Evolutionary conservation across 164 flowering plant species (phyloP).

Genomic region (Vitis cinerea): DNA sequence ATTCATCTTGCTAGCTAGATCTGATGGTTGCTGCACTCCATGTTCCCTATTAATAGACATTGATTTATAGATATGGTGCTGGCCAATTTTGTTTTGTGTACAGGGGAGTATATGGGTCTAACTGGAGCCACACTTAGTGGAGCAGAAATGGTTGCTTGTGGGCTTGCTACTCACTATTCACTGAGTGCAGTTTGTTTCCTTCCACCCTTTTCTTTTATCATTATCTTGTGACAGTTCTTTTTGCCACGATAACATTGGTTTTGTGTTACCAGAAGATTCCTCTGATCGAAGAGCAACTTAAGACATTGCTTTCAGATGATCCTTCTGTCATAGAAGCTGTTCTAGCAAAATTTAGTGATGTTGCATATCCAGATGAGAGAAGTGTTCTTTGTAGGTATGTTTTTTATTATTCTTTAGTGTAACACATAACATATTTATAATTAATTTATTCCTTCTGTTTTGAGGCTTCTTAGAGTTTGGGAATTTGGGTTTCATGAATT

Average conservation of each 20-base stretch:
- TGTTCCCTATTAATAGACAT: neutral
- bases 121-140: neutral
- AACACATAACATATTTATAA: neutral
- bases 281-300: neutral
- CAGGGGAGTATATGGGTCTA: neutral
- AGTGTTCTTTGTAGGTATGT: neutral
- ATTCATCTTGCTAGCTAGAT: neutral
- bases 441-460: neutral
- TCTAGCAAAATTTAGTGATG: neutral
- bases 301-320: neutral
- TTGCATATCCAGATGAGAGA: neutral
- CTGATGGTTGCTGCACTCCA: neutral
- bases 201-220: neutral
- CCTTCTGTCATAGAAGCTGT: neutral
- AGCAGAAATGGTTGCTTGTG: conserved; percentile 1
- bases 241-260: neutral
- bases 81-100: neutral
- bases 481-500: no score
- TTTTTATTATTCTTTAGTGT: no score
- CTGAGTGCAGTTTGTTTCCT: neutral
- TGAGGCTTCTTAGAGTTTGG: neutral
- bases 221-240: neutral
- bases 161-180: conserved; percentile 2
- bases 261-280: neutral
- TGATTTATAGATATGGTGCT: neutral